Evolutionary conservation across 2,329 filamentous ascomycete genomes (phyloP).

Genomic region (Aspergillus ustus): DNA sequence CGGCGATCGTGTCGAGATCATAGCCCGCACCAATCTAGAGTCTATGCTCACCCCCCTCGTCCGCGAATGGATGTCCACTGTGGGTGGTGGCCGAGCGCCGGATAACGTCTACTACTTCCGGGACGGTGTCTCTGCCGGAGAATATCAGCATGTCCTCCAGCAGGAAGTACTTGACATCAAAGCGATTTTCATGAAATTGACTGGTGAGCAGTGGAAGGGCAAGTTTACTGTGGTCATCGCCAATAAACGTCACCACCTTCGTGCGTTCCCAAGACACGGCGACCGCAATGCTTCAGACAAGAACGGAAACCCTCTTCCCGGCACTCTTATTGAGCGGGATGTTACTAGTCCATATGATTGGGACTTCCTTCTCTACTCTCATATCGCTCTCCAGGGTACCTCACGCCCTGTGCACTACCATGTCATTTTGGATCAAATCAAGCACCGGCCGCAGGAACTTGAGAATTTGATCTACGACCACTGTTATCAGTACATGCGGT

Average conservation of each 20-base stretch:
- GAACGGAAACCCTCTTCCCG: conserved; percentile 82
- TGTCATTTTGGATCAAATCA: conserved; percentile 80
- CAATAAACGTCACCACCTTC: conserved; percentile 91
- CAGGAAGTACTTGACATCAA: conserved; percentile 78
- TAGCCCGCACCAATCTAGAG: conserved; percentile 69
- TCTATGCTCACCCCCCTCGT: conserved; percentile 69
- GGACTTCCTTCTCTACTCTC: conserved; percentile 78
- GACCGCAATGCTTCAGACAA: conserved; percentile 63
- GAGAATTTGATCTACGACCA: conserved; percentile 93
- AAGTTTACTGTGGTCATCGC: conserved; percentile 86
- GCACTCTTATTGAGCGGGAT: conserved; percentile 84
- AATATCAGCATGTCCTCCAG: conserved; percentile 79
- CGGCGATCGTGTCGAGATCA: conserved; percentile 78
- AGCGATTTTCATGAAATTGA: conserved; percentile 54
- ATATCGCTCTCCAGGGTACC: conserved; percentile 89
- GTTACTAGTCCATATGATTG: conserved; percentile 91
- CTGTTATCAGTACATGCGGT: conserved; percentile 89
- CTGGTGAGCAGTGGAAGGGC: conserved; percentile 49
- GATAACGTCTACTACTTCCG: conserved; percentile 88
- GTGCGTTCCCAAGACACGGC: conserved; percentile 76
- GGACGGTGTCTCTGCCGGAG: conserved; percentile 87
- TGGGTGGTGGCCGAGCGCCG: conserved; percentile 62
- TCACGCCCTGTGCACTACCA: conserved; percentile 92
- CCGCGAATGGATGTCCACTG: conserved; percentile 64
- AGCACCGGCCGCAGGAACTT: conserved; percentile 68